A percentile compares a stretch with the other conserved stretches of the same genome.
Evolutionary conservation across 2,329 filamentous ascomycete genomes (phyloP).

Genomic region (Aspergillus oerlinghausenensis): DNA sequence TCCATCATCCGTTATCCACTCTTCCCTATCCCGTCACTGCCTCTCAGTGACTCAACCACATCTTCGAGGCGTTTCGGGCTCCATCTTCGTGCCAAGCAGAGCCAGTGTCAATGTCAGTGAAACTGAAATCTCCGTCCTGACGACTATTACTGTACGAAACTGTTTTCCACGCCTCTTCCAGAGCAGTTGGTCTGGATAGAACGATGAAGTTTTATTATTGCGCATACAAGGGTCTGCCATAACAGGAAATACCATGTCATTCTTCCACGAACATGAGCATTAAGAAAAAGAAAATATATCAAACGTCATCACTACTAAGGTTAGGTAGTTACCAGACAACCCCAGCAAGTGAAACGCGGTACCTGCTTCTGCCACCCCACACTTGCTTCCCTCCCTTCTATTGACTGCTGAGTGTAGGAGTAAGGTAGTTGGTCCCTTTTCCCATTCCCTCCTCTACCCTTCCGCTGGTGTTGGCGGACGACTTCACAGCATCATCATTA

Average conservation of each 20-base stretch:
- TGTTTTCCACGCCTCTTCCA: background rate
- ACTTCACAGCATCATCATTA: background rate
- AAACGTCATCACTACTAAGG: slow-evolving; percentile 16
- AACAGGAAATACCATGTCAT: background rate
- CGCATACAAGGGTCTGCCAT: background rate
- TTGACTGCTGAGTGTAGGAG: slow-evolving; percentile 9
- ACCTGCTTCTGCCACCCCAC: slow-evolving; percentile 20
- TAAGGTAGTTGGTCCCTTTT: slow-evolving; percentile 3
- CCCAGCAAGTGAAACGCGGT: slow-evolving; percentile 17
- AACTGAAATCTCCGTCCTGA: background rate
- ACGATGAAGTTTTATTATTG: background rate
- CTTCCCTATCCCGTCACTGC: background rate
- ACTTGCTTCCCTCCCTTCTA: slow-evolving; percentile 1
- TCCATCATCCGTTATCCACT: background rate
- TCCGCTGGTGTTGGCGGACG: background rate
- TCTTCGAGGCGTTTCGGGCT: background rate
- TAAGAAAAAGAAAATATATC: slow-evolving; percentile 3
- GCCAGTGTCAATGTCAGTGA: background rate
- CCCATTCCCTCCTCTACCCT: background rate
- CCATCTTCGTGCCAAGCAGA: background rate
- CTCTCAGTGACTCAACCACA: background rate
- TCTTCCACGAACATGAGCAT: background rate
- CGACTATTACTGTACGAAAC: background rate
- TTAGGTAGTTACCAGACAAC: slow-evolving; percentile 14
- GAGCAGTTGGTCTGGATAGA: background rate